A percentile compares a stretch with the other conserved stretches of the same genome.
phyloP scores from a whole-genome alignment of 2,329 filamentous ascomycete genomes.

The Lojkania enalia region DNA sequence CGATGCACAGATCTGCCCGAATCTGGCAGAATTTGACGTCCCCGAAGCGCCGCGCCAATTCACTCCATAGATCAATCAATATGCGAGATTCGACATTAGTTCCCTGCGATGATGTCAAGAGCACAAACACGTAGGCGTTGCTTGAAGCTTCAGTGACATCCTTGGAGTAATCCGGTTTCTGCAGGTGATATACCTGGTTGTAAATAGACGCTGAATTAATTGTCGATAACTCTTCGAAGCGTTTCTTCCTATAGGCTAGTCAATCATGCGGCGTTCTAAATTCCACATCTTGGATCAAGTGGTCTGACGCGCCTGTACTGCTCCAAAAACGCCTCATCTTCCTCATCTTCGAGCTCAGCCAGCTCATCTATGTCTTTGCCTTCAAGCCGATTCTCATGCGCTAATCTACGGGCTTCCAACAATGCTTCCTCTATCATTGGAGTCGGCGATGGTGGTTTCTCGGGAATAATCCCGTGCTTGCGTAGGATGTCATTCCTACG shows the following conservation, averaged over 20 bases:
- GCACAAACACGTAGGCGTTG: slow-evolving; percentile 69
- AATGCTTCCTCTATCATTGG: slow-evolving; percentile 96
- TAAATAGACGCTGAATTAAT: slow-evolving; percentile 78
- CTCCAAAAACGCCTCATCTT: slow-evolving; percentile 90
- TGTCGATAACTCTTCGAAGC: slow-evolving; percentile 77
- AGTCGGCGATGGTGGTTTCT: slow-evolving; percentile 93
- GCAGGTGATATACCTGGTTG: slow-evolving; percentile 88
- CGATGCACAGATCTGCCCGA: slow-evolving; percentile 86
- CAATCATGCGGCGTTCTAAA: slow-evolving; percentile 1
- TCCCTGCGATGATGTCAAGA: slow-evolving; percentile 76
- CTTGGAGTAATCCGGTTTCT: slow-evolving; percentile 89
- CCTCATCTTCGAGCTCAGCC: slow-evolving; percentile 89
- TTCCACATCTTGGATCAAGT: background rate
- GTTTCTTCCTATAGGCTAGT: slow-evolving; percentile 65
- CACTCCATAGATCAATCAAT: slow-evolving; percentile 81
- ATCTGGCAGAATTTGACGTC: slow-evolving; percentile 99
- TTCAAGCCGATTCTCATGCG: slow-evolving; percentile 89
- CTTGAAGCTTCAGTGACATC: slow-evolving; percentile 91
- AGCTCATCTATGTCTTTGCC: slow-evolving; percentile 94
- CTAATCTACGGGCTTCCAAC: slow-evolving; percentile 76
- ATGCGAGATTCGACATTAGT: slow-evolving; percentile 85
- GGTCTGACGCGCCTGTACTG: slow-evolving; percentile 64
- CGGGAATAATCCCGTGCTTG: slow-evolving; percentile 95
- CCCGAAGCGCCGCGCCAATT: slow-evolving; percentile 81
- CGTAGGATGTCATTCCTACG: slow-evolving; percentile 95